phyloP scores from a whole-genome alignment of 352 stramenopile genomes.

The Globisporangium cederbergense region DNA sequence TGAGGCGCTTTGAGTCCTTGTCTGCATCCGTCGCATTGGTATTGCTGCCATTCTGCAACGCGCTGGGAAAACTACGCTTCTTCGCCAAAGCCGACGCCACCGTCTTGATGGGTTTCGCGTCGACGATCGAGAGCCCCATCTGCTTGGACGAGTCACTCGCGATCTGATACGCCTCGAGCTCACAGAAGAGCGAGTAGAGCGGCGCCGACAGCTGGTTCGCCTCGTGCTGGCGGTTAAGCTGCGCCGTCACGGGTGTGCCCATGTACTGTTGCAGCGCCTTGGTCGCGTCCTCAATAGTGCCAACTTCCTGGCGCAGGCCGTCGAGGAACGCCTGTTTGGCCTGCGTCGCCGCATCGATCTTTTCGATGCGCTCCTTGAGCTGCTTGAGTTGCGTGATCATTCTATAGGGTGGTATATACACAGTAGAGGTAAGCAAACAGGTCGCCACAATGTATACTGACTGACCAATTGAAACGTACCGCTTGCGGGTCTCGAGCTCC shows the following conservation, averaged over 20 bases:
- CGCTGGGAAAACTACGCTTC: slow-evolving; percentile 19
- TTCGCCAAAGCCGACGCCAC: slow-evolving; percentile 16
- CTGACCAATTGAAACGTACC: slow-evolving; percentile 21
- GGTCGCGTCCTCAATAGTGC: slow-evolving; percentile 54
- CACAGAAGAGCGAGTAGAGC: slow-evolving; percentile 69
- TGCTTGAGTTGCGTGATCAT: slow-evolving; percentile 60
- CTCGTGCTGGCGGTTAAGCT: slow-evolving; percentile 36
- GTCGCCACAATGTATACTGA: not conserved
- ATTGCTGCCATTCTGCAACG: slow-evolving; percentile 14
- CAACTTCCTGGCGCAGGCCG: slow-evolving; percentile 42
- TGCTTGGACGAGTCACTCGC: slow-evolving; percentile 48
- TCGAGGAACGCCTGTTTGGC: slow-evolving; percentile 64
- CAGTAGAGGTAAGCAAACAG: not conserved
- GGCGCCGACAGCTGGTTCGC: slow-evolving; percentile 51
- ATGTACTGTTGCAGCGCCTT: slow-evolving; percentile 63
- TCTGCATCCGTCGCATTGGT: slow-evolving; percentile 17
- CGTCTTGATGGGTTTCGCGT: slow-evolving; percentile 24
- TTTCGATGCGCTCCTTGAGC: slow-evolving; percentile 55
- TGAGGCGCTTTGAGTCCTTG: slow-evolving; percentile 35
- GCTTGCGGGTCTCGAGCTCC: slow-evolving; percentile 59
- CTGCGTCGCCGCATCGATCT: slow-evolving; percentile 48
- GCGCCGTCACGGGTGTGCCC: slow-evolving; percentile 37
- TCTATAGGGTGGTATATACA: slow-evolving; percentile 17
- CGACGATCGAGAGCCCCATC: slow-evolving; percentile 50
- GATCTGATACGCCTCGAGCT: slow-evolving; percentile 65